Percentiles rank a stretch among this genome's conserved stretches.
These are phyloP conservation scores for Sporothrix dimorphospora DNA, from an alignment of 2,329 filamentous ascomycete genomes.

Conservation along the genomic window DNA sequence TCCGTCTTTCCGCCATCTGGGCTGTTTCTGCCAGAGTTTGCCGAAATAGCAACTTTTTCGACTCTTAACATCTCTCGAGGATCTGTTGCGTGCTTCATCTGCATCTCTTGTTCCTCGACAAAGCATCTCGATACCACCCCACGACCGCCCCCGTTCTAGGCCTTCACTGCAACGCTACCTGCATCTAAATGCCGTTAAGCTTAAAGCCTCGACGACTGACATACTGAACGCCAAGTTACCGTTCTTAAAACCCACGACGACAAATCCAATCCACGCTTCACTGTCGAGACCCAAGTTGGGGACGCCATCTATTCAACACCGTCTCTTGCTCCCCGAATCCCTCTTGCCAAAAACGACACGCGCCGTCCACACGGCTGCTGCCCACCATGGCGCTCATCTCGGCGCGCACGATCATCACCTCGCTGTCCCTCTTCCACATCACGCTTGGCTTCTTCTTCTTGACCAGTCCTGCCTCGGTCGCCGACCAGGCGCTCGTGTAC, in stretches of 20 bases:
- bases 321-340: background rate
- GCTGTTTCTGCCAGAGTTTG: background rate
- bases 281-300: background rate
- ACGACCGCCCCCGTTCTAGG: background rate
- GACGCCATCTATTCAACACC: background rate
- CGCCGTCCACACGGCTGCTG: background rate
- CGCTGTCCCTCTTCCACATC: conserved; percentile 81
- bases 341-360: background rate
- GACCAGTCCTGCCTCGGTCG: conserved; percentile 69
- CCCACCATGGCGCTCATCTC: conserved; percentile 77
- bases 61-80: background rate
- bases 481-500: conserved; percentile 79
- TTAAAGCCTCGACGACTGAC: background rate
- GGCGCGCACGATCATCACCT: conserved; percentile 77
- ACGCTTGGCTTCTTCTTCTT: conserved; percentile 84
- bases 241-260: background rate
- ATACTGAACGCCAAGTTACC: background rate
- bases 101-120: background rate
- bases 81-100: background rate
- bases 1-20: background rate
- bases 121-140: background rate
- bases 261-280: background rate
- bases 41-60: background rate
- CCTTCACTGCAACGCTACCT: conserved; percentile 8
- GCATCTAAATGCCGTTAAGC: background rate